Evolutionary conservation across 1,284 basidiomycete species (phyloP).

Genomic region (Erythrobasidium hasegawianum): DNA sequence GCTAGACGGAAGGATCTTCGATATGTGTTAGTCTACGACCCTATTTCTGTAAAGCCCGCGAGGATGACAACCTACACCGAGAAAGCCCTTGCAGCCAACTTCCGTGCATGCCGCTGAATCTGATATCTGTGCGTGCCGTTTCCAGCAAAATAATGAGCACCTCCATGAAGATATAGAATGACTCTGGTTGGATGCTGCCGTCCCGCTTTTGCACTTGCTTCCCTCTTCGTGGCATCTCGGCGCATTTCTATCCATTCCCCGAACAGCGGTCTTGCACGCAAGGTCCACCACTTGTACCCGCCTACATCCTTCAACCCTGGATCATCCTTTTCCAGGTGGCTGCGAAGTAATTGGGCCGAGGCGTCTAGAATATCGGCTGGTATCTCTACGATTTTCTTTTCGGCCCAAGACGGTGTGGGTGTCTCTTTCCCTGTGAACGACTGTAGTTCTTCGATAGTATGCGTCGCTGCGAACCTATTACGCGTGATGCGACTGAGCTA

Average conservation of each 20-base stretch:
- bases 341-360: conserved; percentile 8
- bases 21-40: conserved; percentile 8
- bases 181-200: conserved; percentile 17
- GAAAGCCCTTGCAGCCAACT: conserved; percentile 50
- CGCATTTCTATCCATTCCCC: conserved; percentile 34
- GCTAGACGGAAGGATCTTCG: conserved; percentile 40
- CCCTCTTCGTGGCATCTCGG: conserved; percentile 12
- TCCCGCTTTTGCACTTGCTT: neutral
- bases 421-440: conserved; percentile 33
- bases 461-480: conserved; percentile 6
- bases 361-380: conserved; percentile 15
- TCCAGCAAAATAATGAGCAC: conserved; percentile 34
- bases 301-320: conserved; percentile 21
- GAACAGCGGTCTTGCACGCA: conserved; percentile 19
- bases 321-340: conserved; percentile 22
- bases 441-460: conserved; percentile 28
- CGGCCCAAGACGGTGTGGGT: conserved; percentile 26
- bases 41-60: conserved; percentile 11
- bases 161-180: conserved; percentile 39
- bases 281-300: conserved; percentile 23
- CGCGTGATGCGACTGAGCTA: too few species aligned
- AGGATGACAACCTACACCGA: conserved; percentile 36
- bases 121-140: conserved; percentile 44
- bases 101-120: conserved; percentile 50
- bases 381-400: conserved; percentile 12